Evolutionary conservation across 1,139 yeast genomes (phyloP), one percentile per base, ranked within the genome.

Genomic region (Sugiyamaella paludigena): DNA sequence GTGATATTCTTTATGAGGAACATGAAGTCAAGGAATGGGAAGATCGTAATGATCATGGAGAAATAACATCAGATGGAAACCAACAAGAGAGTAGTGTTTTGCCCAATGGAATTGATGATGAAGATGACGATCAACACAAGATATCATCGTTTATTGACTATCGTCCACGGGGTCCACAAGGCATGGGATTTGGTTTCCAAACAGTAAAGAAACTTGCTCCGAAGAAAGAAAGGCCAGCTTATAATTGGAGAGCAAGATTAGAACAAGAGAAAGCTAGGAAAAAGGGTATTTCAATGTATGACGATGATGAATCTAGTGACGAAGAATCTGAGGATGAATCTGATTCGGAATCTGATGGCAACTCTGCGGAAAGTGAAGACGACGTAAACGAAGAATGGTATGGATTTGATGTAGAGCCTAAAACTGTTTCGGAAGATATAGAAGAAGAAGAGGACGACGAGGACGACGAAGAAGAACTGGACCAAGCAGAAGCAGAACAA

Each of bases 1-100:
- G 68, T 49, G 83, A 77, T 9, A 72, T 87, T 16, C 69, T 87
- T 36, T 88, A 86, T 59, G 94, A 86, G 64, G 83, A 84, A 57
- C 73, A 84, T 55, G 79, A 76, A 41, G 79, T 81, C 0, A 80
- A 78, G 58, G 83, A 81, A 28, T 85, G 91, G 91, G 73, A 74
- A 19, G 77, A 72, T 7, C 78, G 73, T 37, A 59, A 58, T 29
- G 5, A 5, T 19, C 3, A 19, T 19, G 24, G 24, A n/a, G n/a
- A n/a, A 54, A 56, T 31, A 15, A 35, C 63, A 61, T 56, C 36
- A 58, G 32, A 64, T 64, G 40, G n/a, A n/a, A n/a, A n/a, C n/a
- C n/a, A n/a, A 19, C 24, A 19, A 19, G 62, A 60, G 30, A 58
- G 47, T 7, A 43, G 36, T n/a, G 9, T 11, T 29, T 19, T 27